Percentiles rank a stretch among this genome's conserved stretches.
Conservation (phyloP, 1,139 yeast genomes). For the Saccharomyces hybrid region DNA sequence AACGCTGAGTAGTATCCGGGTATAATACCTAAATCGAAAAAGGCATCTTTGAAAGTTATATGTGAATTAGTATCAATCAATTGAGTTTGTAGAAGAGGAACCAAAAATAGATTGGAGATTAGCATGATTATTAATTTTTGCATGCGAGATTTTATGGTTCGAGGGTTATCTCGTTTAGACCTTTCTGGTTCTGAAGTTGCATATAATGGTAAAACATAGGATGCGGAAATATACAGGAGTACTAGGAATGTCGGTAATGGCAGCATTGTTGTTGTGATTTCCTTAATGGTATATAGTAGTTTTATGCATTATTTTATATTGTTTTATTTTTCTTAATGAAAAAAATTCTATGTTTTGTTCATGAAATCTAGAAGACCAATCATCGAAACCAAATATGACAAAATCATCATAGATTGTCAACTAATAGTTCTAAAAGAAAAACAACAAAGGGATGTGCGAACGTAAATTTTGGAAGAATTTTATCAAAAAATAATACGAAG, state of each 20-base stretch:
- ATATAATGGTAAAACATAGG: slow-evolving; percentile 26
- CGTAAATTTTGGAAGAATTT: not conserved
- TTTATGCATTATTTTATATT: not conserved
- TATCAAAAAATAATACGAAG: not conserved
- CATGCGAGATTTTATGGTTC: slow-evolving; percentile 35
- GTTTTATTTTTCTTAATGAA: not conserved
- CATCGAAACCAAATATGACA: not conserved
- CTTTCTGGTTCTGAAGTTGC: slow-evolving; percentile 23
- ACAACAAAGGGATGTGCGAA: not conserved
- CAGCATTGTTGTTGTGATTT: not conserved
- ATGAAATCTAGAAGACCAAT: not conserved
- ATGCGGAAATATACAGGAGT: slow-evolving; percentile 22
- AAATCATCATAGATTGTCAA: not conserved
- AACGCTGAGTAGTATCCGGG: slow-evolving; percentile 21
- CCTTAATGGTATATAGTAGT: not conserved
- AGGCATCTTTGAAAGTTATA: slow-evolving; percentile 5
- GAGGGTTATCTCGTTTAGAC: slow-evolving; percentile 40
- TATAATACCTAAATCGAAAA: slow-evolving; percentile 26
- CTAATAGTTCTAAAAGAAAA: not conserved
- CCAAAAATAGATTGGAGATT: slow-evolving; percentile 19
- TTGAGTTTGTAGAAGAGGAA: slow-evolving; percentile 27
- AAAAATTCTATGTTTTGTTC: not conserved
- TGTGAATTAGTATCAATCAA: slow-evolving; percentile 5
- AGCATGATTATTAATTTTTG: slow-evolving; percentile 27
- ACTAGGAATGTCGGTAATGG: slow-evolving; percentile 5